Evolutionary conservation across 352 stramenopile species (phyloP).

Genomic region (Halophytophthora polymorphica): DNA sequence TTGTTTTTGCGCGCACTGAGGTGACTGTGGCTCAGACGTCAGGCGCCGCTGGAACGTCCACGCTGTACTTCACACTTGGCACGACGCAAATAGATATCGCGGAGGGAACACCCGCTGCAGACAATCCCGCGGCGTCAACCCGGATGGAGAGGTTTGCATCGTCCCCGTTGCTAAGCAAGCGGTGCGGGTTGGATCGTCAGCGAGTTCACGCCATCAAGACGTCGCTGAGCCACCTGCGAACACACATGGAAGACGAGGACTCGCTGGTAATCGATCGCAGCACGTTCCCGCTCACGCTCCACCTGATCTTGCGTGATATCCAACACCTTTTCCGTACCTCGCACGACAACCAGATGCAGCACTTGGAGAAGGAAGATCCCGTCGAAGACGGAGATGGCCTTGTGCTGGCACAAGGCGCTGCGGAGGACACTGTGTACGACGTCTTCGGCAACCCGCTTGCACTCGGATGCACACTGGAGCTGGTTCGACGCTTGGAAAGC

Average conservation of each 20-base stretch:
- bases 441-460: conserved; percentile 45
- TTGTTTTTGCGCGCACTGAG: conserved; percentile 8
- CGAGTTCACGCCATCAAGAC: conserved; percentile 28
- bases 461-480: conserved; percentile 44
- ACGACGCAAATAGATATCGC: conserved; percentile 37
- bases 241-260: conserved; percentile 62
- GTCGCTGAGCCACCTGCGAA: conserved; percentile 40
- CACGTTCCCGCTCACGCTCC: conserved; percentile 28
- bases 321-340: conserved; percentile 34
- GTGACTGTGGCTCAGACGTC: not conserved
- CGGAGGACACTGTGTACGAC: conserved; percentile 20
- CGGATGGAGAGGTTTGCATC: conserved; percentile 49
- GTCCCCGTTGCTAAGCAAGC: conserved; percentile 52
- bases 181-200: conserved; percentile 23
- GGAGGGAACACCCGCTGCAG: conserved; percentile 9
- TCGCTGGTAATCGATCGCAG: conserved; percentile 49
- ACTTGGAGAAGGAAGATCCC: not conserved
- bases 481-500: conserved; percentile 40
- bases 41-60: conserved; percentile 14
- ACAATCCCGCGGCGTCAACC: conserved; percentile 16
- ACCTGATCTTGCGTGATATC: conserved; percentile 26
- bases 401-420: not conserved
- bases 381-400: not conserved
- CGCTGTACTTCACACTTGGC: conserved; percentile 64
- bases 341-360: conserved; percentile 2